A percentile compares a stretch with the other conserved stretches of the same genome.
These are phyloP conservation scores for Graphilbum fragrans DNA, from an alignment of 2,329 filamentous ascomycete genomes.

Conservation along the genomic window DNA sequence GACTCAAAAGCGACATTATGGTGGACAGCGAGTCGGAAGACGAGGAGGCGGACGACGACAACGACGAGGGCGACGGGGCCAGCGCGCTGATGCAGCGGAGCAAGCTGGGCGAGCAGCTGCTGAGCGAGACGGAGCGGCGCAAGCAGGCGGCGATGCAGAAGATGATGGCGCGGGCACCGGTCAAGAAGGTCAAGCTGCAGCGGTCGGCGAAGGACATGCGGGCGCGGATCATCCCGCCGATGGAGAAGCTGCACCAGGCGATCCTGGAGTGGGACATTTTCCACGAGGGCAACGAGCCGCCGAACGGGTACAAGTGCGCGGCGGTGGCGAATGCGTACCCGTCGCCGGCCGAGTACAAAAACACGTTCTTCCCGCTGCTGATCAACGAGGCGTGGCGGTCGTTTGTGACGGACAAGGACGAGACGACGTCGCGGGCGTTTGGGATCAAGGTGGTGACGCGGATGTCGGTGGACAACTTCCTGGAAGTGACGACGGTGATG, in stretches of 20 bases:
- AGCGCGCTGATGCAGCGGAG: conserved; percentile 35
- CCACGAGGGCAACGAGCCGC: conserved; percentile 75
- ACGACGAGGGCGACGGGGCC: conserved; percentile 48
- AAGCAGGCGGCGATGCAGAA: conserved; percentile 40
- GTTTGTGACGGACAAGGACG: conserved; percentile 81
- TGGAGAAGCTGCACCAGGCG: conserved; percentile 71
- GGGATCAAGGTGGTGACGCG: conserved; percentile 81
- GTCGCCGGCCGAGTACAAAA: conserved; percentile 68
- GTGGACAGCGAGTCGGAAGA: conserved; percentile 53
- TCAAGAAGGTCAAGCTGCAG: conserved; percentile 71
- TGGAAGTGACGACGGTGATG: conserved; percentile 82
- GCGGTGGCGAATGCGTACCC: conserved; percentile 67
- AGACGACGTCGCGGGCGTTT: conserved; percentile 68
- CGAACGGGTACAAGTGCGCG: conserved; percentile 59
- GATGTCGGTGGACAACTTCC: conserved; percentile 81
- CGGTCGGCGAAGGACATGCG: conserved; percentile 89
- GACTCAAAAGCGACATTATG: conserved; percentile 74
- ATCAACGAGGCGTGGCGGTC: conserved; percentile 93
- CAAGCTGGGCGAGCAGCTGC: conserved; percentile 32
- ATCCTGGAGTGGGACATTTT: conserved; percentile 95
- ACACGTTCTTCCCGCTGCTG: conserved; percentile 81
- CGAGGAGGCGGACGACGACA: conserved; percentile 55
- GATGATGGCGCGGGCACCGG: conserved; percentile 43
- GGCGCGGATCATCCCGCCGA: conserved; percentile 78
- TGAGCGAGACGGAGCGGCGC: conserved; percentile 35